Evolutionary conservation across 345 rosid genomes (phyloP), one percentile per base, ranked within the genome.

Genomic region (Linum tenue): DNA sequence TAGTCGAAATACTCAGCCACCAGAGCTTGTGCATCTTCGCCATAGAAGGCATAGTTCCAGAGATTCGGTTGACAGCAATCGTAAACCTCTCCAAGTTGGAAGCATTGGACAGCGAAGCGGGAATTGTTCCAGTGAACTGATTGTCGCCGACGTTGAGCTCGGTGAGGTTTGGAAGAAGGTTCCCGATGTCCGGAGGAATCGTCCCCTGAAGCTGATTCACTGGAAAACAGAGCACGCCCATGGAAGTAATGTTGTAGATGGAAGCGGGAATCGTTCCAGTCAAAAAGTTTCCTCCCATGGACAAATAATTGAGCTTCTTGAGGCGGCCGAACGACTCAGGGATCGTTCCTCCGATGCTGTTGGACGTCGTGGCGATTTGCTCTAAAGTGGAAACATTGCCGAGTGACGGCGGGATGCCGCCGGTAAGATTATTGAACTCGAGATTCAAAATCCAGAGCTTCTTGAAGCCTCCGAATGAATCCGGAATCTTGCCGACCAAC

Each of bases 351-450:
- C 74, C 62, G 15, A 78, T 67, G 31, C 59, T 51, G 69, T 78
- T 78, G 35, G 68, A 68, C 2, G 75, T 67, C 14, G 71, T 56
- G 58, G 42, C 56, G 9, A 77, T 42, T 10, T 70, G 1, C 0
- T 7, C 4, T 12, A 68, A 63, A 2, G 60, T 14, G 2, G 75
- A 72, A 5, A 76, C 69, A 31, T 79, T 79, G 88, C 82, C 68
- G 31, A 22, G 31, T 22, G 31, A 22, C 31, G 31, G 31, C 31
- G 31, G 31, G 31, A 22, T 22, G 31, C 31, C 31, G 31, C 31
- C 31, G 31, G 82, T 75, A 50, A 89, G 87, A 87, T 65, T 63
- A 51, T 62, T 67, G 56, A 37, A 48, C n/a, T n/a, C 31, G 31
- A 22, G 31, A 5, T 22, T 16, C 31, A 42, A 2, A 17, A 50